These are phyloP conservation scores for Cornus controversa DNA, from an alignment of 148 eudicot genomes.

Conservation along the genomic window DNA sequence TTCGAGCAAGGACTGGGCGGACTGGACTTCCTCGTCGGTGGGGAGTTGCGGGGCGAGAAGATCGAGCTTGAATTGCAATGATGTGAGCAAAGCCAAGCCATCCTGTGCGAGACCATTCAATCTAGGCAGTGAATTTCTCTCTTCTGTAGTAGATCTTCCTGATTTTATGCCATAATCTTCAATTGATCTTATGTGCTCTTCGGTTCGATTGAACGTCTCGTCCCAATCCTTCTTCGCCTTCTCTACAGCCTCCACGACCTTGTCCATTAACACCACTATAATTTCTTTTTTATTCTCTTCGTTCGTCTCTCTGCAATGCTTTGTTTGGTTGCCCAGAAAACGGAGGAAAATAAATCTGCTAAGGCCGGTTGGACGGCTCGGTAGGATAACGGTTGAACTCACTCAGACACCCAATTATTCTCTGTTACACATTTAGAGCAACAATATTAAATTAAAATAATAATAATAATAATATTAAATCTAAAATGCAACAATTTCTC, in stretches of 20 bases:
- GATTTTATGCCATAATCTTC: slow-evolving; percentile 61
- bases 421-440: no score
- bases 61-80: slow-evolving; percentile 75
- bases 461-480: no score
- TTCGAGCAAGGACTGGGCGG: slow-evolving; percentile 59
- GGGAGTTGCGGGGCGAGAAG: slow-evolving; percentile 85
- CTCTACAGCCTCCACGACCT: slow-evolving; percentile 67
- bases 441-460: no score
- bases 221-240: slow-evolving; percentile 75
- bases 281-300: no score
- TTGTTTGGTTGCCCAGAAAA: neutral
- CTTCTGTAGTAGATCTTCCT: slow-evolving; percentile 19
- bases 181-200: slow-evolving; percentile 57
- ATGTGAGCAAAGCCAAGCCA: slow-evolving; percentile 55
- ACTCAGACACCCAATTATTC: no score
- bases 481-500: no score
- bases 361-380: no score
- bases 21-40: slow-evolving; percentile 51
- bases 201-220: slow-evolving; percentile 51
- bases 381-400: no score
- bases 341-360: neutral
- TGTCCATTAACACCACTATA: slow-evolving; percentile 44
- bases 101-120: slow-evolving; percentile 87
- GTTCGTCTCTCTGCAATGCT: neutral
- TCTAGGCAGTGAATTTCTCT: slow-evolving; percentile 70